Evolutionary conservation across 306 rosid species (phyloP).

Genomic region (Inga laurina): DNA sequence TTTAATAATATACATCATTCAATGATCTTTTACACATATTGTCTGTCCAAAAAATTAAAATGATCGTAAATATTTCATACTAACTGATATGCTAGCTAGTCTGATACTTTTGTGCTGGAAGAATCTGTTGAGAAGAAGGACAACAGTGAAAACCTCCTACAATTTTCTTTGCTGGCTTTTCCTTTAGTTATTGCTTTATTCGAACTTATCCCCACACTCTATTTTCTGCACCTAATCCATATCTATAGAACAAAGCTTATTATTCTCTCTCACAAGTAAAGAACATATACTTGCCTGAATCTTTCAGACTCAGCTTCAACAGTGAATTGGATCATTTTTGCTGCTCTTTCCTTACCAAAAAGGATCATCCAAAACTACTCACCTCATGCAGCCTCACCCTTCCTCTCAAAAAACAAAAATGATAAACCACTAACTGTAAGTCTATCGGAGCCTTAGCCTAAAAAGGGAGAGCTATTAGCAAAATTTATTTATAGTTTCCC

Average conservation of each 20-base stretch:
- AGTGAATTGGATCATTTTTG: background rate
- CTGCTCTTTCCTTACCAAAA: background rate
- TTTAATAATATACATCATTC: background rate
- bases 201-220: constrained; percentile 1
- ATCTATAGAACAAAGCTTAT: background rate
- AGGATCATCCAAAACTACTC: background rate
- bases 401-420: background rate
- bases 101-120: constrained; percentile 4
- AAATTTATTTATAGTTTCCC: constrained; percentile 10
- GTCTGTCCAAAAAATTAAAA: background rate
- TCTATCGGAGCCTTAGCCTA: background rate
- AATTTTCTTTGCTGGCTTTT: background rate
- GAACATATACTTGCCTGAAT: background rate
- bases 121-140: constrained; percentile 5
- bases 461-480: background rate
- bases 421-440: background rate
- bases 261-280: background rate
- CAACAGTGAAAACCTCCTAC: background rate
- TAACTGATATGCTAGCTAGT: constrained; percentile 11
- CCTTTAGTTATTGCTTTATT: background rate
- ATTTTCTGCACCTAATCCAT: constrained; percentile 3
- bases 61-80: background rate
- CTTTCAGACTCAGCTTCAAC: background rate
- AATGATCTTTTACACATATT: background rate
- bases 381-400: background rate